phyloP scores from a whole-genome alignment of 2,329 filamentous ascomycete species.

The Aspergillus unguis region DNA sequence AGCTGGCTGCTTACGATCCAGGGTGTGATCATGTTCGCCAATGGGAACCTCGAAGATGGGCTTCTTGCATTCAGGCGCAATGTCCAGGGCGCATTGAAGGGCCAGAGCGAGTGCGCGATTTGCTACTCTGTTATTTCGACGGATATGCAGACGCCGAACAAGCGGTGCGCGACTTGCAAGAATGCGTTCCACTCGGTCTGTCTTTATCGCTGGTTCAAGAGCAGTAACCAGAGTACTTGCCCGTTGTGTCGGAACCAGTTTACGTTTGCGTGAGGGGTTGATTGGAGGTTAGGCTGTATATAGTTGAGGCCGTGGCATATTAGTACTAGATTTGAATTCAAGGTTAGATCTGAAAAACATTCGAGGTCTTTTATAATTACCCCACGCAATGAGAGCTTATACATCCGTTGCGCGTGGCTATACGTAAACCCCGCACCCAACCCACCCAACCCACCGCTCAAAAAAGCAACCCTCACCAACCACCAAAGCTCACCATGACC shows the following conservation, averaged over 20 bases:
- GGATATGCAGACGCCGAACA: conserved; percentile 87
- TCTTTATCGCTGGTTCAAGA: conserved; percentile 96
- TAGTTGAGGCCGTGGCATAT: neutral
- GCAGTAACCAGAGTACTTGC: conserved; percentile 84
- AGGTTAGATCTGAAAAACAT: too few relatives aligned
- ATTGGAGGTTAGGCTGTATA: neutral
- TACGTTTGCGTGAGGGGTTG: conserved; percentile 28
- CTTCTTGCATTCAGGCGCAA: conserved; percentile 82
- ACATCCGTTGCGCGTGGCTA: too few relatives aligned
- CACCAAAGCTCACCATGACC: conserved; percentile 18
- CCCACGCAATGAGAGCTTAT: too few relatives aligned
- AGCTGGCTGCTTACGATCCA: conserved; percentile 85
- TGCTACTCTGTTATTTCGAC: conserved; percentile 92
- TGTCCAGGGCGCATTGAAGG: conserved; percentile 81
- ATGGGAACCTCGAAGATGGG: conserved; percentile 83
- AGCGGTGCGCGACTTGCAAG: conserved; percentile 87
- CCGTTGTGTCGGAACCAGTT: conserved; percentile 91
- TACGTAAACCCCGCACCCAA: neutral
- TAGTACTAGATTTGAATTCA: neutral
- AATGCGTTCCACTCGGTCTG: conserved; percentile 88
- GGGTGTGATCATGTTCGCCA: conserved; percentile 89
- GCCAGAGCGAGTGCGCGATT: conserved; percentile 92
- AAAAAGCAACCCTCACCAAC: conserved; percentile 3
- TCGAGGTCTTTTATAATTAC: too few relatives aligned
- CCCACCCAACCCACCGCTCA: neutral